Evolutionary conservation across 192 early-diverging fungal species (phyloP).

Genomic region (Linnemannia elongata): DNA sequence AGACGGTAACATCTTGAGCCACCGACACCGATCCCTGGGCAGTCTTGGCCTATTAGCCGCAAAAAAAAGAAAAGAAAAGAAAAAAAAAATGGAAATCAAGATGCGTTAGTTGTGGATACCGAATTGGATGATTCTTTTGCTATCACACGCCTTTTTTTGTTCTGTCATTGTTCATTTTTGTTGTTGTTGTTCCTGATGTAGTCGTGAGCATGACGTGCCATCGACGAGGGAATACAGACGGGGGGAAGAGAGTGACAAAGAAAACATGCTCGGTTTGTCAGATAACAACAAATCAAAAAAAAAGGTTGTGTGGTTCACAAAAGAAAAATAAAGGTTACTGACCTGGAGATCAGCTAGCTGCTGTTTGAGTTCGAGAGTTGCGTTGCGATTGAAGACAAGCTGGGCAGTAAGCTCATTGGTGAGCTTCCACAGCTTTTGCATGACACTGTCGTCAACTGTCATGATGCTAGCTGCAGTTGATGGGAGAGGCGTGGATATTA

Average conservation of each 20-base stretch:
- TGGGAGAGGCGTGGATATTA: too few relatives aligned
- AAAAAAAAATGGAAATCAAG: neutral
- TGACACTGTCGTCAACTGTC: slow-evolving; percentile 59
- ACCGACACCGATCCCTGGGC: slow-evolving; percentile 19
- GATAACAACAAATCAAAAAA: neutral
- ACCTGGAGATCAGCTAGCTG: slow-evolving; percentile 62
- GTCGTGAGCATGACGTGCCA: neutral
- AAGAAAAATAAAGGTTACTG: neutral
- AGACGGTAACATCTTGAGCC: slow-evolving; percentile 3
- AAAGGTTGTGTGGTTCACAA: neutral
- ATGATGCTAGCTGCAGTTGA: slow-evolving; percentile 9
- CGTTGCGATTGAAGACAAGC: slow-evolving; percentile 59
- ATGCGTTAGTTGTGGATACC: neutral
- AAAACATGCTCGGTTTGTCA: neutral
- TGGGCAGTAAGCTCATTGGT: slow-evolving; percentile 63
- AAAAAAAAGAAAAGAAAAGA: neutral
- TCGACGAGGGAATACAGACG: neutral
- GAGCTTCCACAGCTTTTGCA: slow-evolving; percentile 62
- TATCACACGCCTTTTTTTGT: slow-evolving; percentile 2
- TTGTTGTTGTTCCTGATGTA: neutral
- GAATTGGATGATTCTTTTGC: neutral
- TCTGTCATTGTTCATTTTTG: neutral
- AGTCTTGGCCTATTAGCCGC: slow-evolving; percentile 36
- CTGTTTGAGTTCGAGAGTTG: slow-evolving; percentile 46
- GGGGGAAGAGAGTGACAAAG: neutral